Conservation (phyloP, 345 rosid genomes). For the Linum lewisii region DNA sequence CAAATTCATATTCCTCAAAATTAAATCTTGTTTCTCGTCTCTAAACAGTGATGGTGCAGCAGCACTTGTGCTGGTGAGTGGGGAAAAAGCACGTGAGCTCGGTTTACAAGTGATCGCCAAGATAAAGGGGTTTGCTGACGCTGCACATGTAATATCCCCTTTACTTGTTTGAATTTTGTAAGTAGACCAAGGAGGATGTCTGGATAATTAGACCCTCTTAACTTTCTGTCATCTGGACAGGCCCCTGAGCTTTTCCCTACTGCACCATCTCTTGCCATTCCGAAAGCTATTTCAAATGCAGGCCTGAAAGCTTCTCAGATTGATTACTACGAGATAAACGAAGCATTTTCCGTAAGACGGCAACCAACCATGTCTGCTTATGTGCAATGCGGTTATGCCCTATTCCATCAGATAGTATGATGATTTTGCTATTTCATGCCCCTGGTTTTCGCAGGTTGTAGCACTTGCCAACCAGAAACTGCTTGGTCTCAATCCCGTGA, state of each 20-base stretch:
- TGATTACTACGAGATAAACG: slow-evolving; percentile 25
- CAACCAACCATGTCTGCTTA: neutral
- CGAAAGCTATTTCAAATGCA: slow-evolving; percentile 25
- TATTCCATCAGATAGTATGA: neutral
- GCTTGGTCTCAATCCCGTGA: slow-evolving; percentile 20
- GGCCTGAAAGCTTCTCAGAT: slow-evolving; percentile 19
- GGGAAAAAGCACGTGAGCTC: slow-evolving; percentile 15
- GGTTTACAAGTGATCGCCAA: slow-evolving; percentile 24
- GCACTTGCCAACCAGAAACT: slow-evolving; percentile 25
- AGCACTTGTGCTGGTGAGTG: slow-evolving; percentile 20
- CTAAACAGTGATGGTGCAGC: slow-evolving; percentile 22
- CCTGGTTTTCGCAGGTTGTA: slow-evolving; percentile 16
- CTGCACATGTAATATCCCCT: slow-evolving; percentile 18
- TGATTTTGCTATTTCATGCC: neutral
- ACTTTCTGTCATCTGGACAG: neutral
- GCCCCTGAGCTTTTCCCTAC: slow-evolving; percentile 22
- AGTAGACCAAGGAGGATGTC: neutral
- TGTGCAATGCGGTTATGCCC: no score
- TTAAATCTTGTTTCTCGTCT: no score
- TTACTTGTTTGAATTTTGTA: neutral
- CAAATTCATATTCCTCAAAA: no score
- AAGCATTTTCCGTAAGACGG: slow-evolving; percentile 23
- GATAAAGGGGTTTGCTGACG: slow-evolving; percentile 24
- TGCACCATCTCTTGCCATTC: slow-evolving; percentile 25
- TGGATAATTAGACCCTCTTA: neutral